These are phyloP conservation scores for Kalmusia sp. DNA, from an alignment of 2,329 filamentous ascomycete genomes.

Conservation along the genomic window DNA sequence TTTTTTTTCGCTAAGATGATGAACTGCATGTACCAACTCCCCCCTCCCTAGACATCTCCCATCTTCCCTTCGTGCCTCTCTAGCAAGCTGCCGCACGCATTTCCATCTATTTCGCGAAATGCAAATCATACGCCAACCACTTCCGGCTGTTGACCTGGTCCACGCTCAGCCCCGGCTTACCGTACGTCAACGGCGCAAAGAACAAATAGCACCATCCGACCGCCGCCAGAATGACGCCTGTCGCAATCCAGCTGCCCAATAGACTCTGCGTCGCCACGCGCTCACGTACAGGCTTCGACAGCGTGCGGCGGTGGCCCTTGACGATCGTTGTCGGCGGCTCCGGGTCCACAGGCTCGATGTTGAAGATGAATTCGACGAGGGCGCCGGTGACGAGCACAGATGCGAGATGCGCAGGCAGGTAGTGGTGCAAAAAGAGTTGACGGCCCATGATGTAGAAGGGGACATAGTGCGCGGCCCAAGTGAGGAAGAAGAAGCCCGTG, in stretches of 20 bases:
- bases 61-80: neutral
- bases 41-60: neutral
- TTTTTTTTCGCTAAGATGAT: neutral
- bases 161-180: slow-evolving; percentile 84
- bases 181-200: slow-evolving; percentile 95
- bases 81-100: neutral
- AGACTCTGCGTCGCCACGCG: slow-evolving; percentile 81
- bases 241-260: slow-evolving; percentile 79
- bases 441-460: slow-evolving; percentile 98
- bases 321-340: slow-evolving; percentile 40
- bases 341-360: slow-evolving; percentile 75
- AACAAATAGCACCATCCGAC: slow-evolving; percentile 84
- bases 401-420: slow-evolving; percentile 91
- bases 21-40: neutral
- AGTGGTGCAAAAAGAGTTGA: slow-evolving; percentile 97
- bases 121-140: slow-evolving; percentile 96
- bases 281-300: slow-evolving; percentile 79
- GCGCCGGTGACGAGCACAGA: slow-evolving; percentile 89
- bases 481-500: slow-evolving; percentile 98
- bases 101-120: slow-evolving; percentile 87
- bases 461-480: slow-evolving; percentile 96
- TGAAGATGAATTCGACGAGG: slow-evolving; percentile 95
- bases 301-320: slow-evolving; percentile 48
- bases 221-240: slow-evolving; percentile 70
- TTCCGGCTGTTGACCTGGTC: slow-evolving; percentile 82